Conservation (phyloP, 2,329 filamentous ascomycete species). For the Phaeoacremonium minimum region DNA sequence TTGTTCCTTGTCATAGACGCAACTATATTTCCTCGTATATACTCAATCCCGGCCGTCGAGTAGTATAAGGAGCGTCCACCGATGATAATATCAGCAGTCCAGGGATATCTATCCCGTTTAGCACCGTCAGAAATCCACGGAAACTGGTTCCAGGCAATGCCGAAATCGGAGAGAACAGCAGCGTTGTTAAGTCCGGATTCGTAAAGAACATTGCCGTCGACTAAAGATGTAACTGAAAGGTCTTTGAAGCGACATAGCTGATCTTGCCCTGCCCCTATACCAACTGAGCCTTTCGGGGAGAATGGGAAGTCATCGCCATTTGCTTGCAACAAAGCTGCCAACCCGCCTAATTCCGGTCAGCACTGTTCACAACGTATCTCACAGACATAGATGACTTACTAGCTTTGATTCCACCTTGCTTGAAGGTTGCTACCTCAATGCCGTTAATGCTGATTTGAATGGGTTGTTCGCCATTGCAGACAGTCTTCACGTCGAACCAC, state of each 20-base stretch:
- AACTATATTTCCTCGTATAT: not conserved
- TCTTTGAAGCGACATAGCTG: not conserved
- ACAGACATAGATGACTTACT: no score
- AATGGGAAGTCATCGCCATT: not conserved
- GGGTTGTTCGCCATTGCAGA: not conserved
- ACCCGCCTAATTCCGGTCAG: not conserved
- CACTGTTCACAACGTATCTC: no score
- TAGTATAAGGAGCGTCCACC: not conserved
- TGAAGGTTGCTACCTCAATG: not conserved
- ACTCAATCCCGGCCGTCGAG: not conserved
- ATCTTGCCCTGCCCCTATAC: not conserved
- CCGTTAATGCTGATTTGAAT: not conserved
- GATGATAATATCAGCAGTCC: not conserved
- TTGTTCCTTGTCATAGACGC: not conserved
- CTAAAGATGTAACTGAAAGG: not conserved
- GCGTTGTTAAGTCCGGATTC: not conserved
- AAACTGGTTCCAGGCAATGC: not conserved
- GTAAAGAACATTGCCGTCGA: not conserved
- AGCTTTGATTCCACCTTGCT: not conserved
- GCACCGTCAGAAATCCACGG: not conserved
- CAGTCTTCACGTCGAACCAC: not conserved
- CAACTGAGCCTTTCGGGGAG: not conserved
- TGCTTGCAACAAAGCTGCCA: not conserved
- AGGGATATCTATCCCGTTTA: not conserved
- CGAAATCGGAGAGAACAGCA: not conserved